Evolutionary conservation across 2,329 filamentous ascomycete species (phyloP).

Genomic region (Lasiodiplodia sp.): DNA sequence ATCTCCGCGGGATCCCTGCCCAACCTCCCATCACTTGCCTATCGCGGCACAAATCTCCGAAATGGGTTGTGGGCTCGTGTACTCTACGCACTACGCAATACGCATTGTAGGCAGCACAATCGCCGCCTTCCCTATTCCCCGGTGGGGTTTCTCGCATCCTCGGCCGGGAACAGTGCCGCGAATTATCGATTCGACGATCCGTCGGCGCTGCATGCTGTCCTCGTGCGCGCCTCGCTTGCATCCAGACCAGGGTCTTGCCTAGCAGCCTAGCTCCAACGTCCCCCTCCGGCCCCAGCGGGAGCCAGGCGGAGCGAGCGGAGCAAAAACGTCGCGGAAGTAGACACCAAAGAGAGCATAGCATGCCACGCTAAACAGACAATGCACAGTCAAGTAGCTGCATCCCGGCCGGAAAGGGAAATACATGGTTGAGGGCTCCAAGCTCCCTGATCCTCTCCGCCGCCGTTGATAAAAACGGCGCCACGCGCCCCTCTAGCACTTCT

Average conservation of each 20-base stretch:
- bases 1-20: conserved; percentile 10
- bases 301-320: conserved; percentile 1
- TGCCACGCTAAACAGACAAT: background rate
- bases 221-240: background rate
- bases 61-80: background rate
- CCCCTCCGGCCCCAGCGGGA: background rate
- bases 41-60: conserved; percentile 15
- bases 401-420: background rate
- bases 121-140: background rate
- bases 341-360: background rate
- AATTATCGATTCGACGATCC: conserved; percentile 23
- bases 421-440: background rate
- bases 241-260: background rate
- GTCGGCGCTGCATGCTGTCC: conserved; percentile 8
- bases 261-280: conserved; percentile 1
- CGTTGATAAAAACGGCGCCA: conserved; percentile 5
- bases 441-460: background rate
- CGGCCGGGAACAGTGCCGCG: background rate
- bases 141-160: background rate
- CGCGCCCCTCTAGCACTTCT: background rate
- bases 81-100: background rate
- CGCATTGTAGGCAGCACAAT: background rate
- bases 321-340: background rate
- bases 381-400: background rate
- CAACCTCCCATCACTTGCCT: conserved; percentile 6